Conservation (phyloP, 306 rosid species). For the Dryas drummondii region DNA sequence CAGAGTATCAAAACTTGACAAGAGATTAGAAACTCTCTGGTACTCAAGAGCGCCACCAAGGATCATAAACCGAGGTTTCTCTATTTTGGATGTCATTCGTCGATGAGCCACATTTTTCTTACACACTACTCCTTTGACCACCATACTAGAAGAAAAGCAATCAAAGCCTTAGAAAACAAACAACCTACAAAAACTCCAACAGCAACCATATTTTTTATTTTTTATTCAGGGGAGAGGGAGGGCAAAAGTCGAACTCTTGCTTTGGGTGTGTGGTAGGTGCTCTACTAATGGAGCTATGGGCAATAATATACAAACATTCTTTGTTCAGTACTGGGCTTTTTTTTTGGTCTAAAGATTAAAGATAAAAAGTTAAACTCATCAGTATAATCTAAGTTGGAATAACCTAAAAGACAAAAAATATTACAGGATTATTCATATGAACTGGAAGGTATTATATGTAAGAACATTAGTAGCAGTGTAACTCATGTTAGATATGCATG, state of each 20-base stretch:
- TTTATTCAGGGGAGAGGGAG: neutral
- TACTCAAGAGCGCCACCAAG: conserved; percentile 99
- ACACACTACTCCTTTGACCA: conserved; percentile 91
- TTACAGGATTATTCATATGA: neutral
- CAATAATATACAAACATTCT: neutral
- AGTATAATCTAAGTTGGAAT: neutral
- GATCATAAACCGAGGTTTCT: conserved; percentile 75
- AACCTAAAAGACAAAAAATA: neutral
- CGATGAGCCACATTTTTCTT: conserved; percentile 97
- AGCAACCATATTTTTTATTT: neutral
- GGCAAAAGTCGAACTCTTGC: neutral
- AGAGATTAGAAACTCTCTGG: conserved; percentile 79
- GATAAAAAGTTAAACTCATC: neutral
- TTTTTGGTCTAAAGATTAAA: neutral
- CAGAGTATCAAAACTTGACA: conserved; percentile 94
- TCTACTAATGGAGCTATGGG: neutral
- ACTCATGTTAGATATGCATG: neutral
- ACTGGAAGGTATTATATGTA: neutral
- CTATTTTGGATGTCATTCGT: conserved; percentile 75
- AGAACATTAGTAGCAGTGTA: neutral
- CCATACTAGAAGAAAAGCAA: conserved; percentile 50
- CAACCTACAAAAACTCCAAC: conserved; percentile 2
- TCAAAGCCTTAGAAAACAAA: conserved; percentile 28
- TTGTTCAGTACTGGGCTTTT: neutral
- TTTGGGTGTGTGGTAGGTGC: too few relatives aligned